A percentile compares a stretch with the other conserved stretches of the same genome.
Conservation (phyloP, 192 early-diverging fungal genomes). For the Backusella morwellensis region DNA sequence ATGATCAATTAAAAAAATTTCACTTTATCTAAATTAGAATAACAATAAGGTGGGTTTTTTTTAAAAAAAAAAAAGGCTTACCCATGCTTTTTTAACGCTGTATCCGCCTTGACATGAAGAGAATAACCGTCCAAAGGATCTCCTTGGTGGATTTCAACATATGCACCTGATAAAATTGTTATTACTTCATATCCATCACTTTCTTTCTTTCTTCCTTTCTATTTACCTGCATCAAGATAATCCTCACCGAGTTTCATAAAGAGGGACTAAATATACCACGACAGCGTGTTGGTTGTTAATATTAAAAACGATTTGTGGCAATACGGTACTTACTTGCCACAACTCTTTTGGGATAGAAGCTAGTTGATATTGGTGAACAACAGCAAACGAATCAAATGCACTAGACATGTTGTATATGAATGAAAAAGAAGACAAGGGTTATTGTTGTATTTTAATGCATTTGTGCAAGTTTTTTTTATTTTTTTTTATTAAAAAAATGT, state of each 20-base stretch:
- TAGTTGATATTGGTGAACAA: conserved; percentile 51
- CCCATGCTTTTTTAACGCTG: conserved; percentile 45
- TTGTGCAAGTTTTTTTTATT: background rate
- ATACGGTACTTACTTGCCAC: conserved; percentile 42
- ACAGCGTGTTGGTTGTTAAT: background rate
- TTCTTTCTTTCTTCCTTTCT: background rate
- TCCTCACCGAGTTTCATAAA: conserved; percentile 51
- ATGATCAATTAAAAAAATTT: conserved; percentile 70
- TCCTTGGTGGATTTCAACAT: conserved; percentile 48
- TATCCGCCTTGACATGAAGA: conserved; percentile 46
- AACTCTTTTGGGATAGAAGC: conserved; percentile 44
- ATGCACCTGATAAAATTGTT: conserved; percentile 14
- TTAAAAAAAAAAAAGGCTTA: conserved; percentile 11
- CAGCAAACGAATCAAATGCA: conserved; percentile 31
- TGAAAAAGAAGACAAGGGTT: conserved; percentile 6
- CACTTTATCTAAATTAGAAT: conserved; percentile 26
- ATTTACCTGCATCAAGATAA: conserved; percentile 47
- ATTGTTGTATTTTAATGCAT: background rate
- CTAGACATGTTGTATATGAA: conserved; percentile 10
- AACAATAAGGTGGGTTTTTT: background rate
- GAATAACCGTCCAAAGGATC: conserved; percentile 50
- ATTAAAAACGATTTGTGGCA: background rate
- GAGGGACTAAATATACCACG: conserved; percentile 31
- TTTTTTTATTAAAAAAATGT: background rate
- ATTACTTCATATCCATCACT: background rate